Conservation (phyloP, 495 filamentous ascomycete species). For the Penicillium coffeae region DNA sequence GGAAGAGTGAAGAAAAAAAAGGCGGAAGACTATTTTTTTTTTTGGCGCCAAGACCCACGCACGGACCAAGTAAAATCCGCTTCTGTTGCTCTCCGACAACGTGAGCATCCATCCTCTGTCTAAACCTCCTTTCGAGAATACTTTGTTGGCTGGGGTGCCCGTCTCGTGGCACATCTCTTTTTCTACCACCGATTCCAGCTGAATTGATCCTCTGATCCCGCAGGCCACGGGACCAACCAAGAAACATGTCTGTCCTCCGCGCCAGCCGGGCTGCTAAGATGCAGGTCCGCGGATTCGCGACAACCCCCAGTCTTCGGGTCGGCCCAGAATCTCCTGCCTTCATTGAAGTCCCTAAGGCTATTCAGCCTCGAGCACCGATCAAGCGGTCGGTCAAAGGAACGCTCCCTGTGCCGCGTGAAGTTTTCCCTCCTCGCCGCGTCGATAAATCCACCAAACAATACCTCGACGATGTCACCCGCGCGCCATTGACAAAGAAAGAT, state of each 20-base stretch:
- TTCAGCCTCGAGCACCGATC: constrained; percentile 43
- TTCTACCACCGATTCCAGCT: neutral
- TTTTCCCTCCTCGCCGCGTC: constrained; percentile 51
- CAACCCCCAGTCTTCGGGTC: constrained; percentile 35
- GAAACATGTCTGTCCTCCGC: constrained; percentile 40
- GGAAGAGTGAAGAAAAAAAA: constrained; percentile 32
- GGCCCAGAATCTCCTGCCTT: constrained; percentile 69
- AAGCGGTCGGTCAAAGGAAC: constrained; percentile 61
- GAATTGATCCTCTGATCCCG: neutral
- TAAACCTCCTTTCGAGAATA: constrained; percentile 1
- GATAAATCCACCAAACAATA: constrained; percentile 55
- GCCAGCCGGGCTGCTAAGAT: constrained; percentile 38
- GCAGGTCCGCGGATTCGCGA: constrained; percentile 45
- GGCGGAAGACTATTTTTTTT: constrained; percentile 28
- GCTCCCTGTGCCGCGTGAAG: constrained; percentile 63
- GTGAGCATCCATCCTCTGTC: too few species aligned
- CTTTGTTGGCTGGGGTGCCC: constrained; percentile 1
- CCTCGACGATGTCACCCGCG: constrained; percentile 41
- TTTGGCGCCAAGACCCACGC: constrained; percentile 39
- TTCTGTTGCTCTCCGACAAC: constrained; percentile 21
- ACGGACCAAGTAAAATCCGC: constrained; percentile 46
- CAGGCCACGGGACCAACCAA: constrained; percentile 2
- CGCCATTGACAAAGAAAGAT: constrained; percentile 27
- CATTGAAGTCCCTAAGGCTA: constrained; percentile 59
- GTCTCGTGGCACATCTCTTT: neutral